Evolutionary conservation across 108 stramenopile genomes (phyloP), one percentile per base, ranked within the genome.

Genomic region (Discostella pseudostelligera): DNA sequence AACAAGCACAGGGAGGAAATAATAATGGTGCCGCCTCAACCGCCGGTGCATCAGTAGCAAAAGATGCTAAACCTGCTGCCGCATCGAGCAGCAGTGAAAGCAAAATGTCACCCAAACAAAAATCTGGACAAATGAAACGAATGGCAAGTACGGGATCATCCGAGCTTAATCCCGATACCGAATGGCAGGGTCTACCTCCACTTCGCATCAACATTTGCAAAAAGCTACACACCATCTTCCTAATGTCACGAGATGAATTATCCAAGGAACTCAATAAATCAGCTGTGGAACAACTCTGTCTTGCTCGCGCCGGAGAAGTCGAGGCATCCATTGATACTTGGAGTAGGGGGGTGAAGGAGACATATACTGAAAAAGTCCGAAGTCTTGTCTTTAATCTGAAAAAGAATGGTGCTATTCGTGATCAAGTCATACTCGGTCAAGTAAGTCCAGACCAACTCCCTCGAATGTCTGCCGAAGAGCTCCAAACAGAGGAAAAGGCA

Each of bases 331-430:
- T 92, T 35, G 75, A 84, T 45, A 56, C 42, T 3, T 77, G 69
- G 48, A 76, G 69, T 42, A 43, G 56, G 12, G 58, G 67, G 21
- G 67, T 59, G 26, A 76, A 90, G 39, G 71, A 65, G 24, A 67
- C 66, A 24, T 95, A 95, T 63, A 40, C 76, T 19, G 82, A 79
- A 32, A 96, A 96, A 62, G 87, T 81, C 10, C 83, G 90, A 29
- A 80, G 77, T 24, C 69, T 95, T 17, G 83, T 74, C 25, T 95
- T 95, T 64, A 95, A 95, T 62, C 67, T 92, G 64, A 92, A 92
- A 69, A 92, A 92, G 77, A 95, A 95, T 69, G 50, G 59, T 0
- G 58, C 61, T 4, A 64, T 95, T 43, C 70, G 84, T 0, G 56
- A 68, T 49, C 78, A 80, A 39, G 72, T 95, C 14, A 60, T 95